Evolutionary conservation across 1,139 yeast genomes (phyloP).

Genomic region (Scheffersomyces stambukii): DNA sequence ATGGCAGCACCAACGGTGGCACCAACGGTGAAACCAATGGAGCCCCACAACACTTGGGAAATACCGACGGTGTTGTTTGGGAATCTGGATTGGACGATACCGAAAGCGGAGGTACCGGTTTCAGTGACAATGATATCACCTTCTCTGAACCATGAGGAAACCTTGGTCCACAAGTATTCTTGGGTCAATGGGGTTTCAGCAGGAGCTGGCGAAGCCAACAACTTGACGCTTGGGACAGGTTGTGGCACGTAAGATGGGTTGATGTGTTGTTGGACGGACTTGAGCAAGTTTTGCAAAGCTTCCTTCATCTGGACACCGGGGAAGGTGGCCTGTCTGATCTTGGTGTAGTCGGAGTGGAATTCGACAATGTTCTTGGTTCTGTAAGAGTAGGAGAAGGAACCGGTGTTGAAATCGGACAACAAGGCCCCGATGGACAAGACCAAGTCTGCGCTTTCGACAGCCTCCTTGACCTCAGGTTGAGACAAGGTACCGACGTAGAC

Average conservation of each 20-base stretch:
- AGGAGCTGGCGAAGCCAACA: conserved; percentile 27
- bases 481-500: conserved; percentile 82
- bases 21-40: conserved; percentile 86
- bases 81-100: conserved; percentile 75
- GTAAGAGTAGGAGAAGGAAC: conserved; percentile 81
- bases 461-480: conserved; percentile 67
- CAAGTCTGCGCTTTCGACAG: conserved; percentile 75
- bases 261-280: conserved; percentile 27
- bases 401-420: conserved; percentile 85
- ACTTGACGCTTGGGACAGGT: conserved; percentile 44
- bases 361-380: conserved; percentile 77
- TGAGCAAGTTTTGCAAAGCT: conserved; percentile 48
- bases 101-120: conserved; percentile 89
- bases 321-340: conserved; percentile 71
- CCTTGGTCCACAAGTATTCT: conserved; percentile 78
- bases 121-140: conserved; percentile 82
- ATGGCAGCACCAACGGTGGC: conserved; percentile 81
- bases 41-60: conserved; percentile 88
- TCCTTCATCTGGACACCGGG: conserved; percentile 78
- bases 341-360: conserved; percentile 85
- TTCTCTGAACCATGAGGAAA: conserved; percentile 69
- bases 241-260: conserved; percentile 37
- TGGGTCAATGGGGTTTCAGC: conserved; percentile 47
- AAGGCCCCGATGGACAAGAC: conserved; percentile 77
- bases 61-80: conserved; percentile 73